A percentile compares a stretch with the other conserved stretches of the same genome.
These are phyloP conservation scores for Perkinsus marinus DNA, from an alignment of 169 alveolate genomes.

Conservation along the genomic window DNA sequence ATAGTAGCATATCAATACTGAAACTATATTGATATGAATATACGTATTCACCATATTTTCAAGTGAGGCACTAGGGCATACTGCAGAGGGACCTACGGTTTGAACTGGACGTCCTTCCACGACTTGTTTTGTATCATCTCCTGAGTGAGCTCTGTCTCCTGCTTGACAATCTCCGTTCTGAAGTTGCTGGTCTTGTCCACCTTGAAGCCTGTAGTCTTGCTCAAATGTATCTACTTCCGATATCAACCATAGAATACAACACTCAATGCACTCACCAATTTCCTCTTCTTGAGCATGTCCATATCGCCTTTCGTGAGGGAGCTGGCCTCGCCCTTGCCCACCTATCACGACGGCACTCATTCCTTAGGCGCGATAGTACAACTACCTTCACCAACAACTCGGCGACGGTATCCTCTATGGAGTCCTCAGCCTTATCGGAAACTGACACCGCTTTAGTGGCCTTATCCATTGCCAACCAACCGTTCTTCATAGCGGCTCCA, in stretches of 20 bases:
- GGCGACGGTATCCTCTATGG: not conserved
- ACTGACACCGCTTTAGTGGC: constrained; percentile 6
- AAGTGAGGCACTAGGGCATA: constrained; percentile 9
- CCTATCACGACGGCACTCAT: not conserved
- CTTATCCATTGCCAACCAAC: constrained; percentile 9
- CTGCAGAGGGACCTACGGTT: constrained; percentile 14
- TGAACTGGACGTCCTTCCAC: constrained; percentile 61
- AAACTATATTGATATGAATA: too few species aligned
- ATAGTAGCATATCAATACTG: too few species aligned
- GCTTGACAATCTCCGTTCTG: constrained; percentile 35
- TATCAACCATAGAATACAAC: too few species aligned
- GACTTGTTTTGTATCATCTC: constrained; percentile 56
- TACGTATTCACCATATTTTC: constrained; percentile 41
- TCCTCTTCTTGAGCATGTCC: constrained; percentile 45
- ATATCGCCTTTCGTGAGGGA: constrained; percentile 2
- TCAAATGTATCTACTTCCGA: constrained; percentile 34
- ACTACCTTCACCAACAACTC: not conserved
- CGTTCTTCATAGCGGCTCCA: constrained; percentile 8
- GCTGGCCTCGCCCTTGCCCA: not conserved
- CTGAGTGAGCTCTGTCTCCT: constrained; percentile 62
- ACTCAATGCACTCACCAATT: too few species aligned
- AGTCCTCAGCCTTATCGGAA: constrained; percentile 29
- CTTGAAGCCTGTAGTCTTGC: constrained; percentile 44
- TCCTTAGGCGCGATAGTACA: not conserved
- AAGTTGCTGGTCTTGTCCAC: constrained; percentile 17